Evolutionary conservation across 2,329 filamentous ascomycete genomes (phyloP), one percentile per base, ranked within the genome.

Genomic region (Pseudofabraea citricarpa): DNA sequence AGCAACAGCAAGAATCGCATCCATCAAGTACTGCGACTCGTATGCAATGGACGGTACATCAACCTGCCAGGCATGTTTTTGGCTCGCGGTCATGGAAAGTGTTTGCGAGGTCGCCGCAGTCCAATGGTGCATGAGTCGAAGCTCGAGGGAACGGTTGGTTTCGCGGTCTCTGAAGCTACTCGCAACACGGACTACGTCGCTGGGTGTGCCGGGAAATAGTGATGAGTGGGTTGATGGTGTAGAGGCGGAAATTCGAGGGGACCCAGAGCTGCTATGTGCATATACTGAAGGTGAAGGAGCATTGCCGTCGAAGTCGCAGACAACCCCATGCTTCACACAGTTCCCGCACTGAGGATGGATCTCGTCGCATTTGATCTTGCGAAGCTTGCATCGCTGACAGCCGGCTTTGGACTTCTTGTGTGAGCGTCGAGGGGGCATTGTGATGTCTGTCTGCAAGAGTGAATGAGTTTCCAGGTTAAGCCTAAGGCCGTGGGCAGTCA

Each of bases 321-420:
- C 60, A 27, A 84, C 81, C 53, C 79, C 81, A 63, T 85, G 81
- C 56, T 83, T 85, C 44, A 72, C 64, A 64, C 81, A 85, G 62
- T 84, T 83, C 48, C 79, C 76, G 58, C 81, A 85, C 46, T 73
- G 66, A 7, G 81, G 81, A 56, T 83, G 80, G 9, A 79, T 65
- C 61, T 85, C 81, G 57, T 85, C 80, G 64, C 81, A 85, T 77
- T 86, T 86, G 58, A 86, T 83, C 63, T 85, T 85, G 48, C 82
- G 71, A 43, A 71, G 69, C 65, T 85, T 86, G 64, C 82, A 86
- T 46, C 77, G 69, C 49, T 74, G 71, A 55, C 82, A 86, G 36
- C 82, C 82, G 40, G 80, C 75, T 52, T 82, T 74, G 44, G 79
- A 84, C 67, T 85, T 86, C 59, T 83, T 85, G 63, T 86, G 82